Conservation (phyloP, 371 early-diverging fungal species). For the Saksenaea oblongispora region DNA sequence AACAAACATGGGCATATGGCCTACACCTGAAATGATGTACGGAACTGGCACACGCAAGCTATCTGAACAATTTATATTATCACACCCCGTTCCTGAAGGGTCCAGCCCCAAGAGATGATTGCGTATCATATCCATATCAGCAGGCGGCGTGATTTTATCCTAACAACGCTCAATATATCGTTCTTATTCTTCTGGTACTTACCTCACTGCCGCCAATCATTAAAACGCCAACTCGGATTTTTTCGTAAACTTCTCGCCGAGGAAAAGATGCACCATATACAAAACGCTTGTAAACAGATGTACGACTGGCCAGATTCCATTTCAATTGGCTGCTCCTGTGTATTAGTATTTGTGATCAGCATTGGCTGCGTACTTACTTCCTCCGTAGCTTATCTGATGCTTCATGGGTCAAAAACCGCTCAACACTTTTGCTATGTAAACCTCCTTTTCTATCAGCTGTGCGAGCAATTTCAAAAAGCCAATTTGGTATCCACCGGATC, state of each 20-base stretch:
- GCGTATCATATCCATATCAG: conserved; percentile 50
- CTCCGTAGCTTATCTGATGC: conserved; percentile 44
- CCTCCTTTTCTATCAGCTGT: conserved; percentile 67
- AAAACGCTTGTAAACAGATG: conserved; percentile 57
- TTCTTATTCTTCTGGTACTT: conserved; percentile 1
- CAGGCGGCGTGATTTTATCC: conserved; percentile 51
- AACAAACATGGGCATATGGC: conserved; percentile 70
- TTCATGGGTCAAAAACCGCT: conserved; percentile 54
- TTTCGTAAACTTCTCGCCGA: conserved; percentile 36
- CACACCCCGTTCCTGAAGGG: conserved; percentile 22
- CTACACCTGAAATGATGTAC: conserved; percentile 62
- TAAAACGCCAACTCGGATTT: conserved; percentile 57
- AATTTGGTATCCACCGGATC: conserved; percentile 54
- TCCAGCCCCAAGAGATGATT: conserved; percentile 36
- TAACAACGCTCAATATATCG: conserved; percentile 9
- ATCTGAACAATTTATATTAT: conserved; percentile 17
- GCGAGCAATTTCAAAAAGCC: conserved; percentile 57
- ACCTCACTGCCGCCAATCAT: conserved; percentile 64
- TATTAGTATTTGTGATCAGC: not conserved
- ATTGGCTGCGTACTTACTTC: conserved; percentile 20
- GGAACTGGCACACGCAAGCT: conserved; percentile 48
- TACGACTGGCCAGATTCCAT: conserved; percentile 64
- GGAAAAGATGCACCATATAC: conserved; percentile 57
- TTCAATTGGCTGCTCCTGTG: conserved; percentile 46
- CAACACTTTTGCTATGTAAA: conserved; percentile 57